These are phyloP conservation scores for Leucaena leucocephala DNA, from an alignment of 306 rosid species.

Conservation along the genomic window DNA sequence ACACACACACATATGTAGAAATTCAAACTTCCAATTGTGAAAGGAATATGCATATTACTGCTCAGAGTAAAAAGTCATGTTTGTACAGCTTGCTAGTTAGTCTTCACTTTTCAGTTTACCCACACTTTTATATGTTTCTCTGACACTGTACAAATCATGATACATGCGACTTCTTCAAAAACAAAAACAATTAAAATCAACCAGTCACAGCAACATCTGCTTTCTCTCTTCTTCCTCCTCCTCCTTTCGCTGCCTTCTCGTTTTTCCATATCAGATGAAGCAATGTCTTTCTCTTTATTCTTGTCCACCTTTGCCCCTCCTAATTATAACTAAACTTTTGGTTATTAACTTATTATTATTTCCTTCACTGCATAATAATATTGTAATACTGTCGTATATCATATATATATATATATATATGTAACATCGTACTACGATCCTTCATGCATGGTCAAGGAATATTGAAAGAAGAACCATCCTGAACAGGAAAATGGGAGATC, in stretches of 20 bases:
- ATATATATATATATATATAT: neutral
- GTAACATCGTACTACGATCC: too few species aligned
- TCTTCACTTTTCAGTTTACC: constrained; percentile 18
- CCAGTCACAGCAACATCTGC: constrained; percentile 35
- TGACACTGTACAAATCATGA: constrained; percentile 50
- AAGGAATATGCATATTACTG: neutral
- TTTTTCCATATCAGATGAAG: constrained; percentile 26
- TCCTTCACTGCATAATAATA: neutral
- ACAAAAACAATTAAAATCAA: neutral
- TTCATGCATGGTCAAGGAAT: constrained; percentile 38
- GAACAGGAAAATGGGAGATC: constrained; percentile 52
- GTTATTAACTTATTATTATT: constrained; percentile 47
- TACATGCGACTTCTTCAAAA: constrained; percentile 38
- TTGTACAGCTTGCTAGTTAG: constrained; percentile 47
- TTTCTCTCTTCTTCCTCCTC: neutral
- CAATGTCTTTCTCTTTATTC: constrained; percentile 43
- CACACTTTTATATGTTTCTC: constrained; percentile 8
- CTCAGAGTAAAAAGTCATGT: constrained; percentile 46
- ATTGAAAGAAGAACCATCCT: constrained; percentile 56
- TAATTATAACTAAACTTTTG: constrained; percentile 37
- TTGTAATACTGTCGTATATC: neutral
- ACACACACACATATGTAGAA: neutral
- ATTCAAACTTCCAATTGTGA: neutral
- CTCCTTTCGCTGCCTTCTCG: neutral
- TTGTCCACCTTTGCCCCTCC: constrained; percentile 5